These are phyloP conservation scores for Xanthoconium stramineum DNA, from an alignment of 768 basidiomycete genomes.

Conservation along the genomic window DNA sequence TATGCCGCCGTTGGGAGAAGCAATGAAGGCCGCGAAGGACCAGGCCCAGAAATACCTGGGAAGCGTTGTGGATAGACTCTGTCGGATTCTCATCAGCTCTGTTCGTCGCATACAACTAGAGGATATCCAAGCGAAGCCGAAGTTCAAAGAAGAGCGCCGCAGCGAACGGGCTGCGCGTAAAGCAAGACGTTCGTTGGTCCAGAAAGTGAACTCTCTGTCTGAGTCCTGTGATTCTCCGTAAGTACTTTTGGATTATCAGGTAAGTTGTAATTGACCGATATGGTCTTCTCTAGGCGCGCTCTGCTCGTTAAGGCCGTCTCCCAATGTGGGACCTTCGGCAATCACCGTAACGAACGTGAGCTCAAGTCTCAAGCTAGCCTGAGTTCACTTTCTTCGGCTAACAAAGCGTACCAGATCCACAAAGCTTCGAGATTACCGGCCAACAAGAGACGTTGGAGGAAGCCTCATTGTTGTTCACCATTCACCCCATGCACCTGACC, in stretches of 20 bases:
- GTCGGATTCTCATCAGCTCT: constrained; percentile 7
- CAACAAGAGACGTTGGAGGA: constrained; percentile 15
- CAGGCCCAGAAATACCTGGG: constrained; percentile 21
- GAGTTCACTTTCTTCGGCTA: constrained; percentile 27
- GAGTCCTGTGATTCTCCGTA: constrained; percentile 17
- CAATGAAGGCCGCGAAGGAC: constrained; percentile 5
- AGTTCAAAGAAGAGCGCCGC: constrained; percentile 8
- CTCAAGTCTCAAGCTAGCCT: background rate
- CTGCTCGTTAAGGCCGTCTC: constrained; percentile 13
- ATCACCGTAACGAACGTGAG: constrained; percentile 2
- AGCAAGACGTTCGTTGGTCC: constrained; percentile 6
- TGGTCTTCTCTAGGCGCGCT: constrained; percentile 10
- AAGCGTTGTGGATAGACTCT: constrained; percentile 17
- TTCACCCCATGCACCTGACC: constrained; percentile 29
- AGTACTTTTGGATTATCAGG: background rate
- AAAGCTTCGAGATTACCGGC: constrained; percentile 19
- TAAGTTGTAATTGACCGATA: background rate
- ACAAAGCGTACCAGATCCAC: constrained; percentile 9
- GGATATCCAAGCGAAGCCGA: constrained; percentile 12
- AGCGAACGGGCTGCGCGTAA: constrained; percentile 18
- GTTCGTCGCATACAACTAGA: constrained; percentile 17
- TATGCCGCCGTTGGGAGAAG: constrained; percentile 18
- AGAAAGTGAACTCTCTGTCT: constrained; percentile 19
- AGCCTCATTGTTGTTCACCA: constrained; percentile 23
- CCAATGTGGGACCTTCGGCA: background rate